Conservation (phyloP, 331 rosid species). For the Rosa hybrid region DNA sequence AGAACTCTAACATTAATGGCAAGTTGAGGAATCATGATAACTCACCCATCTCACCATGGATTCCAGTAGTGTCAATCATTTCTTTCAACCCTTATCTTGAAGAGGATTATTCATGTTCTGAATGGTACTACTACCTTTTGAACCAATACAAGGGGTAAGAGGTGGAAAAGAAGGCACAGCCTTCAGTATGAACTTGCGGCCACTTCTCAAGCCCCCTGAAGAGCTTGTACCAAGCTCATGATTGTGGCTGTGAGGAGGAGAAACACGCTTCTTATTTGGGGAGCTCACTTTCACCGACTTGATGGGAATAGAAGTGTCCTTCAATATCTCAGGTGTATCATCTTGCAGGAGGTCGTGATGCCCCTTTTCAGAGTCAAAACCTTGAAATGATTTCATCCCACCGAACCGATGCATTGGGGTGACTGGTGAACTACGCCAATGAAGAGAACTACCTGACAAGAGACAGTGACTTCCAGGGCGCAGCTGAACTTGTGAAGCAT, state of each 20-base stretch:
- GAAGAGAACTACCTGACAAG: constrained; percentile 39
- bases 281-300: constrained; percentile 48
- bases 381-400: constrained; percentile 22
- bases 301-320: constrained; percentile 36
- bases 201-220: constrained; percentile 50
- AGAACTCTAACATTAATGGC: background rate
- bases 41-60: constrained; percentile 20
- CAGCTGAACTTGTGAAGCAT: constrained; percentile 19
- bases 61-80: constrained; percentile 25
- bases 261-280: constrained; percentile 62
- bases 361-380: constrained; percentile 24
- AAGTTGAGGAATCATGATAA: constrained; percentile 2
- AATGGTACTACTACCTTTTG: constrained; percentile 25
- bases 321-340: constrained; percentile 54
- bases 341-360: constrained; percentile 39
- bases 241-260: constrained; percentile 53
- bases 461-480: constrained; percentile 28
- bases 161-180: constrained; percentile 64
- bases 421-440: constrained; percentile 49
- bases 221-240: constrained; percentile 43
- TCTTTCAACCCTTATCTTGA: constrained; percentile 24
- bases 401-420: constrained; percentile 41
- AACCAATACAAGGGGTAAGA: constrained; percentile 51
- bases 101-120: constrained; percentile 22
- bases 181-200: constrained; percentile 49